Evolutionary conservation across 805 yeast genomes (phyloP), one percentile per base, ranked within the genome.

Genomic region (Metschnikowia shivogae): DNA sequence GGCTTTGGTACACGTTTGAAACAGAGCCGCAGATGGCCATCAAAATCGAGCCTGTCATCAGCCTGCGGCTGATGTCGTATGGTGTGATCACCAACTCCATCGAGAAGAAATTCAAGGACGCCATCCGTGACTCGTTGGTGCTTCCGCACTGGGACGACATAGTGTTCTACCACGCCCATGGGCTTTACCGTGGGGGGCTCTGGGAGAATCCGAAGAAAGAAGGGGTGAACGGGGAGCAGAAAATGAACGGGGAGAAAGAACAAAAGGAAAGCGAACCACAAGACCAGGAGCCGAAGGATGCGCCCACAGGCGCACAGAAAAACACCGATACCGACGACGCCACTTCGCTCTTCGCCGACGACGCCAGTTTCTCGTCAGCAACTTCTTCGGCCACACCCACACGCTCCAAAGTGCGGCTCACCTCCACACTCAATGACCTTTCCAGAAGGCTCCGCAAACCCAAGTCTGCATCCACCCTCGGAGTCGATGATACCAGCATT

Each of bases 1-100:
- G 99, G 57, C 57, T 93, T 1, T 93, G 99, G 99, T 93, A 89
- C 59, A 79, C 87, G 1, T 93, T 89, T 62, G 86, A 81, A 49
- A 64, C 76, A 9, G 87, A 84, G 76, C 99, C 99, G 0, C 70
- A 74, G 7, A 64, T 92, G 59, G 84, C 81, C 45, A 61, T 92
- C 47, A 80, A 77, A 30, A 82, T 90, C 40, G 97, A 89, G 62
- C 99, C 99, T 0, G 79, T 88, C n/a, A 88, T 92, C 9, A 86
- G 95, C 53, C 81, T 95, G 5, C 75, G 95, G 44, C 86, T 87
- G 53, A 67, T 93, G 53, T 80, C 88, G 3, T 88, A 86, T 58
- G 79, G 80, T 29, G 74, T 90, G 61, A 77, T 93, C 34, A 89
- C 96, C 1, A 85, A 84, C 53, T 80, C 84, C 19, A 86, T 92